Evolutionary conservation across 306 rosid species (phyloP).

Genomic region (Castanospermum australe): DNA sequence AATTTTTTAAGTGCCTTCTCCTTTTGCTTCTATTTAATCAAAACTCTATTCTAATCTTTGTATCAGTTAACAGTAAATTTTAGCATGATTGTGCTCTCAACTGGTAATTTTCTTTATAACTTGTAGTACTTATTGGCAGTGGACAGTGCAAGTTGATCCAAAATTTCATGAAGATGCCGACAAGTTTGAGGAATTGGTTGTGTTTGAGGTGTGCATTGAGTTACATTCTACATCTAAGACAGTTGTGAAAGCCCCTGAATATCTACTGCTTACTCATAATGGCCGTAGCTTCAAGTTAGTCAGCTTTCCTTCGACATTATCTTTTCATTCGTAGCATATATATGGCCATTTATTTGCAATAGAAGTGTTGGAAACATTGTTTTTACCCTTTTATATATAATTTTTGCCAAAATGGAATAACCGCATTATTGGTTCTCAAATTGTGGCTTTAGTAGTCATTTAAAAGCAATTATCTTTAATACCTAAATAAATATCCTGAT

Average conservation of each 20-base stretch:
- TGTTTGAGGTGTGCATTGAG: slow-evolving; percentile 92
- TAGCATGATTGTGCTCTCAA: neutral
- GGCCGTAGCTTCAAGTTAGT: slow-evolving; percentile 94
- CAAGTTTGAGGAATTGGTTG: slow-evolving; percentile 80
- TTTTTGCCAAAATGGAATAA: neutral
- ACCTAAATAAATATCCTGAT: neutral
- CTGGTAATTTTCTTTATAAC: slow-evolving; percentile 21
- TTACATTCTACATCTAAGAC: slow-evolving; percentile 65
- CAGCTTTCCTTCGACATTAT: slow-evolving; percentile 26
- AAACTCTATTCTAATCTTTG: neutral
- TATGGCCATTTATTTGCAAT: neutral
- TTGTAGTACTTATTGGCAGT: slow-evolving; percentile 55
- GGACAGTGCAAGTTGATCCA: slow-evolving; percentile 89
- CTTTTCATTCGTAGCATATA: neutral
- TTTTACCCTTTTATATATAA: neutral
- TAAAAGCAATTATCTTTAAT: neutral
- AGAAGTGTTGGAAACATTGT: neutral
- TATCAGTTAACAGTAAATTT: neutral
- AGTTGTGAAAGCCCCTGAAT: slow-evolving; percentile 83
- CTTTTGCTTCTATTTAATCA: neutral
- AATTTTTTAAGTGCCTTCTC: neutral
- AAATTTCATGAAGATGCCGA: slow-evolving; percentile 88
- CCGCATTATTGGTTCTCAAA: neutral
- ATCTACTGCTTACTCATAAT: slow-evolving; percentile 86
- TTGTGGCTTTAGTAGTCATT: neutral